A percentile compares a stretch with the other conserved stretches of the same genome.
phyloP scores from a whole-genome alignment of 106 monocot genomes.

The Narthecium ossifragum region DNA sequence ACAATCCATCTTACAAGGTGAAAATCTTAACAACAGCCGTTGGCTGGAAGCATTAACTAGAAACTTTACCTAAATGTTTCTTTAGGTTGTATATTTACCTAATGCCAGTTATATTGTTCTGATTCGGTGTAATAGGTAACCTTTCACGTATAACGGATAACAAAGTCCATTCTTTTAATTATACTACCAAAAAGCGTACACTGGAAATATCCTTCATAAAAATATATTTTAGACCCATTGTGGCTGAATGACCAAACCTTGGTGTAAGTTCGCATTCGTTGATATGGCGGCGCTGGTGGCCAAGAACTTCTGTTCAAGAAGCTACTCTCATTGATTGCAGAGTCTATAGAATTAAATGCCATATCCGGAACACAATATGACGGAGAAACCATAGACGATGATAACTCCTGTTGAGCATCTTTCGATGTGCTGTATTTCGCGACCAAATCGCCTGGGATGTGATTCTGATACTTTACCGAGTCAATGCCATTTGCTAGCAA shows the following conservation, averaged over 20 bases:
- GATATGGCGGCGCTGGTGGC: slow-evolving; percentile 48
- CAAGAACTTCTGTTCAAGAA: slow-evolving; percentile 71
- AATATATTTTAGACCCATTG: neutral
- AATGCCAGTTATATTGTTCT: no score
- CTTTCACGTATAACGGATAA: no score
- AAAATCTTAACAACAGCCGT: no score
- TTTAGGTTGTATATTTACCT: no score
- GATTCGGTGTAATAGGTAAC: no score
- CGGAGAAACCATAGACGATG: slow-evolving; percentile 80
- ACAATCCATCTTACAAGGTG: no score
- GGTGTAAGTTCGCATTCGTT: slow-evolving; percentile 76
- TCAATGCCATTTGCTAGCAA: slow-evolving; percentile 44
- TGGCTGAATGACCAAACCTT: slow-evolving; percentile 41
- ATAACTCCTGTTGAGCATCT: slow-evolving; percentile 71
- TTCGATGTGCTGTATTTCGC: slow-evolving; percentile 44
- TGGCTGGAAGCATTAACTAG: no score
- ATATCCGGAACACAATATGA: slow-evolving; percentile 78
- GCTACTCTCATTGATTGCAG: slow-evolving; percentile 54
- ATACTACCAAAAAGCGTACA: no score
- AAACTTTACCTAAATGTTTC: no score
- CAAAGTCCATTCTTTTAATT: no score
- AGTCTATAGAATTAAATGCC: slow-evolving; percentile 79
- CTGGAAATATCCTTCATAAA: no score
- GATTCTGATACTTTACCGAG: slow-evolving; percentile 47
- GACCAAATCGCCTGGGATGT: slow-evolving; percentile 40